Base-by-base conservation (phyloP, 768 basidiomycete genomes). In the Leucosporidium yakuticum region DNA sequence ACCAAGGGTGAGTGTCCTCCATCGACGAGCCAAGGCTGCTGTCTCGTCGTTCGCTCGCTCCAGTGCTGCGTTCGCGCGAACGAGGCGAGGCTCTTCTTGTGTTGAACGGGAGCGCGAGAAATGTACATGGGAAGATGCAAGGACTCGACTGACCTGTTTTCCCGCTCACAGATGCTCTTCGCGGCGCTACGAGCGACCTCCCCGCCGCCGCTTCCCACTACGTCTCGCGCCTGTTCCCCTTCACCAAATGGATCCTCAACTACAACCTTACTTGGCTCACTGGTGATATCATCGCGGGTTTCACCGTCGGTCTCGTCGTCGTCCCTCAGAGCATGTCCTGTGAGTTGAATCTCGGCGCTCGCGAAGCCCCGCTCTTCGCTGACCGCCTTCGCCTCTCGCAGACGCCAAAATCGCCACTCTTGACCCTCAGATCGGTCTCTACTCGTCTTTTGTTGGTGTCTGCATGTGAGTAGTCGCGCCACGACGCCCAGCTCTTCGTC, bases 271-370 rank as follows among this genome's bases (percentile, higher is more conserved):
- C 49, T 53, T 77, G 76, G 75, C 51, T 68, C 15, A 44, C 60
- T 15, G 75, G 76, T 15, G 76, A 77, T 57, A 51, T 77, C 31
- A 69, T 77, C 39, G 76, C 76, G 5, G 76, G 76, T 69, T 76
- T 98, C 50, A 97, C 95, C 0, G 91, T 61, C 21, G 60, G 60
- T 4, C 49, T 96, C 75, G 95, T 99, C 17, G 82, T 97, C 57
- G 92, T 98, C 9, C 95, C 95, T 0, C 95, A 99, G 79, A 84
- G 87, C 67, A 89, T 94, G 87, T 93, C 90, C 1, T 95, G 69
- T 63, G 62, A 32, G 8, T 12, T 58, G 67, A 21, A 23, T 23
- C 44, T 19, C 6, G 54, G 31, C 15, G 2, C 49, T 34, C 31
- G 20, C 39, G 62, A 32, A 44, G 57, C 47, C 4, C 31, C 47